Evolutionary conservation across 148 eudicot species (phyloP).

Genomic region (Chenopodium formosanum): DNA sequence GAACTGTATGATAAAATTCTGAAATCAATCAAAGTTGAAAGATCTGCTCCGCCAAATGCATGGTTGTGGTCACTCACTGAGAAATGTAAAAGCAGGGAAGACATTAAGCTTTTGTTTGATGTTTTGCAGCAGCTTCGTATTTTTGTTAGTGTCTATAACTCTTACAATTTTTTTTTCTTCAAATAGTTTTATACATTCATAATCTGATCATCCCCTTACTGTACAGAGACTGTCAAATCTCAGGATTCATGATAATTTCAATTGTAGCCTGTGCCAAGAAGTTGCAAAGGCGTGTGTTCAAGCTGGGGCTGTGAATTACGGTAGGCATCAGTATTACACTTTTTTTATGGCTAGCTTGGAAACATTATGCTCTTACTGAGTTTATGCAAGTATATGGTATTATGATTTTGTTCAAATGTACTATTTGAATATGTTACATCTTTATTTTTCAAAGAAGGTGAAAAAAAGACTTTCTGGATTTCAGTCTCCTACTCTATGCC

Average conservation of each 20-base stretch:
- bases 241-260: conserved; percentile 74
- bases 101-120: conserved; percentile 69
- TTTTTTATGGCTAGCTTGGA: neutral
- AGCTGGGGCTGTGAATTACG: conserved; percentile 75
- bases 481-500: neutral
- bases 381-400: neutral
- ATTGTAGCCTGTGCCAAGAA: conserved; percentile 70
- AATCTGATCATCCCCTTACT: conserved; percentile 8
- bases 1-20: conserved; percentile 68
- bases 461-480: neutral
- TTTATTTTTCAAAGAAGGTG: neutral
- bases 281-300: conserved; percentile 76
- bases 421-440: neutral
- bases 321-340: conserved; percentile 34
- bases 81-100: conserved; percentile 55
- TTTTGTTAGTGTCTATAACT: conserved; percentile 58
- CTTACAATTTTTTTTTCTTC: conserved; percentile 2
- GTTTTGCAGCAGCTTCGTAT: conserved; percentile 60
- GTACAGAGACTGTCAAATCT: conserved; percentile 89
- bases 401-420: neutral
- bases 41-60: conserved; percentile 84
- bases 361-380: neutral
- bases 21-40: conserved; percentile 49
- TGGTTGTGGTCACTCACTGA: conserved; percentile 86
- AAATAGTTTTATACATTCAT: neutral